Evolutionary conservation across 2,329 filamentous ascomycete genomes (phyloP).

Genomic region (Pestalotiopsis sp.): DNA sequence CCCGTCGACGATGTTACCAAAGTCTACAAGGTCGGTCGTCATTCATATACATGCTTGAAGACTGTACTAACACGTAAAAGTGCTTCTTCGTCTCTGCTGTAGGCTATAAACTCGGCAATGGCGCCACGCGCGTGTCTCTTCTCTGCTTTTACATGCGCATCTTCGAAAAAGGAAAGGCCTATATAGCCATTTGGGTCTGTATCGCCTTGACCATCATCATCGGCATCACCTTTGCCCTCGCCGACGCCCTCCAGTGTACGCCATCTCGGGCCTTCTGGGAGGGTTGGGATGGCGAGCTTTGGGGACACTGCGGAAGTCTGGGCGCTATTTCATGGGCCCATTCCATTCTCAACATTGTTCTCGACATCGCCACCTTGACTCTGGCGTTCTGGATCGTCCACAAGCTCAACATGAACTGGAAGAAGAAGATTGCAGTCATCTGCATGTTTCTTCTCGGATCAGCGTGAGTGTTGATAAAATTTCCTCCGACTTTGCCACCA

Average conservation of each 20-base stretch:
- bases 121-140: neutral
- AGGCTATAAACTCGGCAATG: conserved; percentile 5
- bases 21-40: neutral
- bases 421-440: neutral
- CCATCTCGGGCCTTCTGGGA: conserved; percentile 2
- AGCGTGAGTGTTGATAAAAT: neutral
- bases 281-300: conserved; percentile 7
- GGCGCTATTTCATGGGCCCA: conserved; percentile 6
- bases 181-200: neutral
- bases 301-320: neutral
- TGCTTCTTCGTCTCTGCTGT: conserved; percentile 8
- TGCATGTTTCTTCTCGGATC: conserved; percentile 6
- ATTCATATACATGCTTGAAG: neutral
- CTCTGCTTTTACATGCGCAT: conserved; percentile 5
- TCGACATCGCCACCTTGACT: neutral
- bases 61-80: neutral
- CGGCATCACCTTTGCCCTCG: neutral
- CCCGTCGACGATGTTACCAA: conserved; percentile 3
- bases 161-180: neutral
- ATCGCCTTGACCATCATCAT: neutral
- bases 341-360: conserved; percentile 6
- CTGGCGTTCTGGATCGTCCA: conserved; percentile 7
- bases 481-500: neutral
- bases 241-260: conserved; percentile 2
- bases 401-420: conserved; percentile 1